These are phyloP conservation scores for Urtica urens DNA, from an alignment of 306 rosid species.

Conservation along the genomic window DNA sequence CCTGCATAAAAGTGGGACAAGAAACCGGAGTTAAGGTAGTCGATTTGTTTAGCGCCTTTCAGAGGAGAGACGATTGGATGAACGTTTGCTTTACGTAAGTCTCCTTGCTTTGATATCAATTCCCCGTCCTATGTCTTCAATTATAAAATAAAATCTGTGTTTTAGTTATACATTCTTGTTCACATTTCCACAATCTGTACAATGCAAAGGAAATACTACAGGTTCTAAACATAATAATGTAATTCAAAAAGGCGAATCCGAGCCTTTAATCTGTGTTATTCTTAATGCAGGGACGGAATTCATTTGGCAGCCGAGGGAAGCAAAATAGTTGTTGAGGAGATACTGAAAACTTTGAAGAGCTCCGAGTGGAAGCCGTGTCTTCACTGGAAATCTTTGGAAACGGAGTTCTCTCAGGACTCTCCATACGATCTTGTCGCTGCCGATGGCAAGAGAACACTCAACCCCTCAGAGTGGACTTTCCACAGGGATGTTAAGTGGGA, in stretches of 20 bases:
- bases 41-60: slow-evolving; percentile 70
- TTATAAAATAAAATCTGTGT: background rate
- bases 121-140: background rate
- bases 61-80: slow-evolving; percentile 56
- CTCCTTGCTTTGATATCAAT: slow-evolving; percentile 5
- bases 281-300: slow-evolving; percentile 67
- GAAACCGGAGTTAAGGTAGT: slow-evolving; percentile 58
- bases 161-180: background rate
- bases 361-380: slow-evolving; percentile 85
- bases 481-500: slow-evolving; percentile 66
- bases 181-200: too few relatives aligned
- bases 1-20: slow-evolving; percentile 62
- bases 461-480: slow-evolving; percentile 78
- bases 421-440: slow-evolving; percentile 79
- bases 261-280: background rate
- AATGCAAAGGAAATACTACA: too few relatives aligned
- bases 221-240: too few relatives aligned
- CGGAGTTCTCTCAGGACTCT: slow-evolving; percentile 79
- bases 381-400: slow-evolving; percentile 71
- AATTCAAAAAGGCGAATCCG: too few relatives aligned
- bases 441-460: slow-evolving; percentile 58
- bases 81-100: slow-evolving; percentile 71
- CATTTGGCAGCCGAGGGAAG: slow-evolving; percentile 91
- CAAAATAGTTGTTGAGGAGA: slow-evolving; percentile 72
- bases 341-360: slow-evolving; percentile 59